phyloP scores from a whole-genome alignment of 2,329 filamentous ascomycete species.

The Cladosporium cucumerinum region DNA sequence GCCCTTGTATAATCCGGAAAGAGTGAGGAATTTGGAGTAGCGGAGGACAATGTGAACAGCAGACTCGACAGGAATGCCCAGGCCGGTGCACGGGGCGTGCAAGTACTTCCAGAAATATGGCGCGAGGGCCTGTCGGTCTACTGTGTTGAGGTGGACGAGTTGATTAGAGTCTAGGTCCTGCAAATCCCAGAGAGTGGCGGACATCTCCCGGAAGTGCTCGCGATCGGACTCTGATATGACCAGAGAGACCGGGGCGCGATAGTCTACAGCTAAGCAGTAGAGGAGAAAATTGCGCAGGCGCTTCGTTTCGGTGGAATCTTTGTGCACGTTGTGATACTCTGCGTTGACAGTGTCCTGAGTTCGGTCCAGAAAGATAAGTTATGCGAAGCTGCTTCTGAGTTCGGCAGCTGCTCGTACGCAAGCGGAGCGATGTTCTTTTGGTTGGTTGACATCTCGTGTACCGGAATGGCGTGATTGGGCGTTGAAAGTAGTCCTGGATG shows the following conservation, averaged over 20 bases:
- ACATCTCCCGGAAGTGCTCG: neutral
- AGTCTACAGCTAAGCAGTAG: neutral
- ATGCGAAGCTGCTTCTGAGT: neutral
- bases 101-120: neutral
- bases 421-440: neutral
- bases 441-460: too few relatives aligned
- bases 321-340: neutral
- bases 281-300: neutral
- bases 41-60: neutral
- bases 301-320: neutral
- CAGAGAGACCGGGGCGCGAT: neutral
- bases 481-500: too few relatives aligned
- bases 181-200: too few relatives aligned
- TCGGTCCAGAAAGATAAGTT: neutral
- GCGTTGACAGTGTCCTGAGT: neutral
- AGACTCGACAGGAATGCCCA: neutral
- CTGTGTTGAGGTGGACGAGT: too few relatives aligned
- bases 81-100: neutral
- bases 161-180: too few relatives aligned
- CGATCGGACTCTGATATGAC: neutral
- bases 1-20: neutral
- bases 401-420: neutral
- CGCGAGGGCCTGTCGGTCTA: neutral
- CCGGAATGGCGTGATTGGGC: too few relatives aligned
- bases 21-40: neutral